Percentiles rank a stretch among this genome's conserved stretches.
phyloP scores from a whole-genome alignment of 495 filamentous ascomycete genomes.

The Penicillium angulare region DNA sequence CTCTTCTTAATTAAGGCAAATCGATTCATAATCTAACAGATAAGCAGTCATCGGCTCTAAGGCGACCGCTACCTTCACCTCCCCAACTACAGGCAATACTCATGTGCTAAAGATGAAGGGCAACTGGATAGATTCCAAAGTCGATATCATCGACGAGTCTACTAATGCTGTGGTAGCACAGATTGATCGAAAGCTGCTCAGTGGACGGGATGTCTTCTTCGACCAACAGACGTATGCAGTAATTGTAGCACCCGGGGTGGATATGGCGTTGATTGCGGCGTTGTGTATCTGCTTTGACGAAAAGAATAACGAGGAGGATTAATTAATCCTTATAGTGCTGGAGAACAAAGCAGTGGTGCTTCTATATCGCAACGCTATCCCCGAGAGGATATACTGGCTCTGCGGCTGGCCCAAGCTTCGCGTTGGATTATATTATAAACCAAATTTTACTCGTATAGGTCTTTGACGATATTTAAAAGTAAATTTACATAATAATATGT shows the following conservation, averaged over 20 bases:
- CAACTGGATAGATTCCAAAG: constrained; percentile 26
- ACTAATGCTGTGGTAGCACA: constrained; percentile 45
- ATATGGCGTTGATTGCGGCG: constrained; percentile 57
- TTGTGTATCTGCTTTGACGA: constrained; percentile 63
- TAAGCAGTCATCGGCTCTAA: constrained; percentile 29
- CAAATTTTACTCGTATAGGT: no score
- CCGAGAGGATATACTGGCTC: no score
- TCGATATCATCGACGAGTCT: constrained; percentile 37
- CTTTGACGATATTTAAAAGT: no score
- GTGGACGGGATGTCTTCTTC: constrained; percentile 49
- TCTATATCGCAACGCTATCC: no score
- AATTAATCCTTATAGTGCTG: no score
- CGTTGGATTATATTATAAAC: no score
- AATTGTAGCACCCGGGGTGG: constrained; percentile 57
- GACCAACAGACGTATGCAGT: constrained; percentile 61
- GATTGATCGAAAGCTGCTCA: constrained; percentile 55
- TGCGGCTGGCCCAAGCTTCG: no score
- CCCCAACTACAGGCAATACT: constrained; percentile 9
- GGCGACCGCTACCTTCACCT: constrained; percentile 30
- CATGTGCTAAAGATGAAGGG: constrained; percentile 28
- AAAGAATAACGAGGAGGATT: constrained; percentile 49
- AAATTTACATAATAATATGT: no score
- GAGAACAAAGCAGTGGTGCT: no score
- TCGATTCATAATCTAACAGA: neutral
- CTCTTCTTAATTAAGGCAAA: neutral